Conservation (phyloP, 768 basidiomycete species). For the Clathrus columnatus region DNA sequence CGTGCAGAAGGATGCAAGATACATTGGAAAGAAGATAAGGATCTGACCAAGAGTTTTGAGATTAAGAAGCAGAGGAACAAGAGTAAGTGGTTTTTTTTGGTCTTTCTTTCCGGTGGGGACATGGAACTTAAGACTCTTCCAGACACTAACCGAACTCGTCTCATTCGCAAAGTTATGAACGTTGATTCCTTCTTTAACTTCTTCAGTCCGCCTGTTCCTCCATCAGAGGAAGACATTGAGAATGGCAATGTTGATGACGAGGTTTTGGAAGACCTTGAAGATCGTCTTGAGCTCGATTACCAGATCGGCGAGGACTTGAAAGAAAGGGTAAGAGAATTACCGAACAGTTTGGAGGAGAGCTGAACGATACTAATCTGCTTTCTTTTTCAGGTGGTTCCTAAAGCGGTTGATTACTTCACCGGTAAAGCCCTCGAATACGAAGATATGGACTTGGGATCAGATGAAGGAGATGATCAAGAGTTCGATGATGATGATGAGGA, state of each 20-base stretch:
- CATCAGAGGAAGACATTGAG: constrained; percentile 58
- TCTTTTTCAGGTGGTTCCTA: constrained; percentile 70
- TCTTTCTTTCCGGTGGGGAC: background rate
- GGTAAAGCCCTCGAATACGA: constrained; percentile 89
- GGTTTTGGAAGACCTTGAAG: constrained; percentile 84
- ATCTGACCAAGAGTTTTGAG: constrained; percentile 94
- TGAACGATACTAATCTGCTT: background rate
- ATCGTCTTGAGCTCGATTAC: constrained; percentile 92
- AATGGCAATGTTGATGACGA: constrained; percentile 71
- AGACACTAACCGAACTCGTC: constrained; percentile 80
- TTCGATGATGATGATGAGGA: constrained; percentile 19
- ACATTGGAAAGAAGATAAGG: constrained; percentile 97
- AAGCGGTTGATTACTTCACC: constrained; percentile 95
- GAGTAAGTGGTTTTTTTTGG: constrained; percentile 43
- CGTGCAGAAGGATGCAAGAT: constrained; percentile 86
- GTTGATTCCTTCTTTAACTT: constrained; percentile 99
- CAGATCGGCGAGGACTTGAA: constrained; percentile 98
- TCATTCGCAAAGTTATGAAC: constrained; percentile 79
- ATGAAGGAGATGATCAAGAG: constrained; percentile 25
- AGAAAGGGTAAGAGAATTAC: constrained; percentile 60
- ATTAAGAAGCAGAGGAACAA: constrained; percentile 99
- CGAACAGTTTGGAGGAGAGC: constrained; percentile 4
- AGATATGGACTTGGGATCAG: constrained; percentile 30
- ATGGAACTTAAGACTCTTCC: background rate
- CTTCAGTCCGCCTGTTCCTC: constrained; percentile 76